These are phyloP conservation scores for Cadophora malorum DNA, from an alignment of 2,329 filamentous ascomycete species.

Conservation along the genomic window DNA sequence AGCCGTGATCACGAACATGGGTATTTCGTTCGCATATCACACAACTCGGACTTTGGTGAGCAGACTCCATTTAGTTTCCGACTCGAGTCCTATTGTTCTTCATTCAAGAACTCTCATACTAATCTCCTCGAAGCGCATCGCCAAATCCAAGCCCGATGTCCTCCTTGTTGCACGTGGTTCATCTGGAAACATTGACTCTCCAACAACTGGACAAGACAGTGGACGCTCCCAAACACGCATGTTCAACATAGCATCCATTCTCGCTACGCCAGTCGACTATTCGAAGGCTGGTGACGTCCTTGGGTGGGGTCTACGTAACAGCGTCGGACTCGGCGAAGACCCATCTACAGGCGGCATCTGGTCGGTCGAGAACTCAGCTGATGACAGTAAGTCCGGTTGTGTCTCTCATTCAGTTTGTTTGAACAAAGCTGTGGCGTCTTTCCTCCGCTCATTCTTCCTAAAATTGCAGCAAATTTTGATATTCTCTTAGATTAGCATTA, in stretches of 20 bases:
- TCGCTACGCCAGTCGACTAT: constrained; percentile 21
- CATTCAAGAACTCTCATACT: background rate
- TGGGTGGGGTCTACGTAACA: constrained; percentile 27
- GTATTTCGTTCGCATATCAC: constrained; percentile 21
- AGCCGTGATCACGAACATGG: constrained; percentile 28
- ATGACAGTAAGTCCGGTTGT: constrained; percentile 14
- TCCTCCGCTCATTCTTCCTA: too few relatives aligned
- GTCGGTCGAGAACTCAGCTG: constrained; percentile 27
- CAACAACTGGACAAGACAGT: constrained; percentile 6
- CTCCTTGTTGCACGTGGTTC: constrained; percentile 20
- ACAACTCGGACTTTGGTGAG: constrained; percentile 25
- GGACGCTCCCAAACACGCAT: constrained; percentile 24
- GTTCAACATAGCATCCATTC: constrained; percentile 23
- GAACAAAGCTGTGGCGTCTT: too few relatives aligned
- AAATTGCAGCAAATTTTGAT: too few relatives aligned
- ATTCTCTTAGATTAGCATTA: background rate
- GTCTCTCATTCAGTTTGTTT: too few relatives aligned
- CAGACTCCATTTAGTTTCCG: background rate
- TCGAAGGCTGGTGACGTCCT: constrained; percentile 19
- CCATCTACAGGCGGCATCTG: constrained; percentile 23
- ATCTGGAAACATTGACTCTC: constrained; percentile 24
- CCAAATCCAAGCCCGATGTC: background rate
- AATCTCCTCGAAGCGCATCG: background rate
- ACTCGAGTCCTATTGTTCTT: too few relatives aligned
- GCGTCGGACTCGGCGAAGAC: constrained; percentile 23